Evolutionary conservation across 2,329 filamentous ascomycete species (phyloP).

Genomic region (Domatiomyces globalis): DNA sequence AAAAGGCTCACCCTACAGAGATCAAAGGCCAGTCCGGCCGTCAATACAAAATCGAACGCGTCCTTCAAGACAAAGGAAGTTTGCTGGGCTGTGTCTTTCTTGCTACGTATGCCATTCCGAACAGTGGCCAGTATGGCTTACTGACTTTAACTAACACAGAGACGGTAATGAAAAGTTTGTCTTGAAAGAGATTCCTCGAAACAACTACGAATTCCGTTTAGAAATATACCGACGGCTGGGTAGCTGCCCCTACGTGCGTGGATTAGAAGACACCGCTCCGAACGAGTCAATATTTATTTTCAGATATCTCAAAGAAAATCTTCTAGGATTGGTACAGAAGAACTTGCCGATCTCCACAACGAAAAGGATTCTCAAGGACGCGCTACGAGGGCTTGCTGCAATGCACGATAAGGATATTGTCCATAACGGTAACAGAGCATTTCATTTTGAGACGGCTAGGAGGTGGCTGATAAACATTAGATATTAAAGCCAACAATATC

Average conservation of each 20-base stretch:
- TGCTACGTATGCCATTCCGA: not conserved
- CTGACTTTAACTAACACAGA: conserved; percentile 1
- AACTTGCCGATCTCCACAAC: conserved; percentile 24
- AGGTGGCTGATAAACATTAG: conserved; percentile 13
- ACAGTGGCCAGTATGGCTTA: not conserved
- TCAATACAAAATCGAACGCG: conserved; percentile 6
- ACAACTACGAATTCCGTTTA: conserved; percentile 9
- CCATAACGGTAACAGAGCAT: conserved; percentile 18
- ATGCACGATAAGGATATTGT: conserved; percentile 21
- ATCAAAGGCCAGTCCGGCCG: conserved; percentile 6
- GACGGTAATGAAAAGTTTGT: conserved; percentile 12
- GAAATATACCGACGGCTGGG: conserved; percentile 7
- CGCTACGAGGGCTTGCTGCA: conserved; percentile 23
- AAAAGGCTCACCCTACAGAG: not conserved
- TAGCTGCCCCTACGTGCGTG: conserved; percentile 25
- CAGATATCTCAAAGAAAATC: conserved; percentile 31
- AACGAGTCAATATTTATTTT: conserved; percentile 34
- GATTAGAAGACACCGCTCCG: conserved; percentile 30
- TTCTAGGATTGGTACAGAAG: conserved; percentile 30
- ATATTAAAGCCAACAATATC: conserved; percentile 25
- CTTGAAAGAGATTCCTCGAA: conserved; percentile 18
- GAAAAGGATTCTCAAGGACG: conserved; percentile 32
- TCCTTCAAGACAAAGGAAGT: conserved; percentile 8
- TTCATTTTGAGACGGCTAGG: conserved; percentile 4
- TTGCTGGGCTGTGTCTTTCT: conserved; percentile 1